Evolutionary conservation across 495 filamentous ascomycete species (phyloP).

Genomic region (Achaetomiella virescens): DNA sequence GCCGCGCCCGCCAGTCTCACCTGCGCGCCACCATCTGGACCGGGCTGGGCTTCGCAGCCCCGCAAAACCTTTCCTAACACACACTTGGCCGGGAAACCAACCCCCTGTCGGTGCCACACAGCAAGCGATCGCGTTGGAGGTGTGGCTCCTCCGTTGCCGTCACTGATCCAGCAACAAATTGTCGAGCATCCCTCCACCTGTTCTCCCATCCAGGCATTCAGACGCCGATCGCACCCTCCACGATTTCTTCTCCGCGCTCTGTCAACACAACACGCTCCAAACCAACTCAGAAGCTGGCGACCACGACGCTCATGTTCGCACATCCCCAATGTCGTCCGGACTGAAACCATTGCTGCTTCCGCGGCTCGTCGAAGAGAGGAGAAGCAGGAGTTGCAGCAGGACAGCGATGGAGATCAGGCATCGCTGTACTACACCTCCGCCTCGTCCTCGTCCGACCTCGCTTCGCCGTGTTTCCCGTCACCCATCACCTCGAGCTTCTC

Average conservation of each 20-base stretch:
- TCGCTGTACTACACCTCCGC: slow-evolving; percentile 32
- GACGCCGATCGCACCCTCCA: background rate
- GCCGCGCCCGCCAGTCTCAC: background rate
- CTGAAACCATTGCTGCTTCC: slow-evolving; percentile 47
- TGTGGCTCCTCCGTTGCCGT: slow-evolving; percentile 3
- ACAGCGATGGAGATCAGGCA: slow-evolving; percentile 17
- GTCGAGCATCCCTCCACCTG: slow-evolving; percentile 3
- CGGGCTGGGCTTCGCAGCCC: slow-evolving; percentile 7
- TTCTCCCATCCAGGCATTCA: background rate
- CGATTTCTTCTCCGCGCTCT: background rate
- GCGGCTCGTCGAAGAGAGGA: slow-evolving; percentile 46
- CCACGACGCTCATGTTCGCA: background rate
- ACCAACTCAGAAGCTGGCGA: background rate
- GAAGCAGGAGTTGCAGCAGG: slow-evolving; percentile 26
- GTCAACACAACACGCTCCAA: background rate
- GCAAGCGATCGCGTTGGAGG: background rate
- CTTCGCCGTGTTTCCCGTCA: slow-evolving; percentile 56
- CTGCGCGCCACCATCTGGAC: slow-evolving; percentile 1
- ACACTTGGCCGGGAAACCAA: slow-evolving; percentile 7
- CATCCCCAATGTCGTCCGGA: slow-evolving; percentile 42
- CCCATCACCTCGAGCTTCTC: slow-evolving; percentile 59
- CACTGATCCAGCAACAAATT: slow-evolving; percentile 15
- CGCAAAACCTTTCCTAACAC: slow-evolving; percentile 1
- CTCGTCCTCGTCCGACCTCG: slow-evolving; percentile 51
- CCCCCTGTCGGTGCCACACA: slow-evolving; percentile 12